A percentile compares a stretch with the other conserved stretches of the same genome.
Conservation (phyloP, 305 asterid species). For the Fraxinus platypoda region DNA sequence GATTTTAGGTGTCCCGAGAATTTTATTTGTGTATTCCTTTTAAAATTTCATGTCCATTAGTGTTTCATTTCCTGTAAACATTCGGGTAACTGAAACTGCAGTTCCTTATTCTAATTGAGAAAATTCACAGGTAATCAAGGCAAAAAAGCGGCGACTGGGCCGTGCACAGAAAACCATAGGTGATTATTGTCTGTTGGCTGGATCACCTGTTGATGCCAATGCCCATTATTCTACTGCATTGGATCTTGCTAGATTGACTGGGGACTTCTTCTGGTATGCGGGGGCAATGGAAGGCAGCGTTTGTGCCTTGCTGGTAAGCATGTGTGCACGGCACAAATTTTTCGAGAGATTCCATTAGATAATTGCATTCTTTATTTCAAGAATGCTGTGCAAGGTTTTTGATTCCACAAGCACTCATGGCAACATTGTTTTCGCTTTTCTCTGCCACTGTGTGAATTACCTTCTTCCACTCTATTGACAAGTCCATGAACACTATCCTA, state of each 20-base stretch:
- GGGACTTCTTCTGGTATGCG: constrained; percentile 96
- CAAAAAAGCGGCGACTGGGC: constrained; percentile 90
- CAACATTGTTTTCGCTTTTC: not conserved
- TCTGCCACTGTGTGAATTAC: not conserved
- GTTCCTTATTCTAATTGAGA: constrained; percentile 23
- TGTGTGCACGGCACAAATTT: not conserved
- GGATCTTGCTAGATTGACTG: constrained; percentile 93
- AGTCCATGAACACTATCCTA: not conserved
- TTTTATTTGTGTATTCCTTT: constrained; percentile 29
- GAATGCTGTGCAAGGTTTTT: not conserved
- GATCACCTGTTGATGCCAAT: constrained; percentile 97
- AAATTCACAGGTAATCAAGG: constrained; percentile 78
- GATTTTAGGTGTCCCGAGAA: constrained; percentile 74
- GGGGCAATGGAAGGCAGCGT: constrained; percentile 99
- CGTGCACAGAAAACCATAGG: constrained; percentile 98
- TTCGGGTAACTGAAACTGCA: constrained; percentile 13
- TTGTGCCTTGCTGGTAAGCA: constrained; percentile 89
- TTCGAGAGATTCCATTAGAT: not conserved
- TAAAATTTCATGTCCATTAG: constrained; percentile 14
- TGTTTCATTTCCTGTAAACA: constrained; percentile 9
- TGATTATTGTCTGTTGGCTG: constrained; percentile 92
- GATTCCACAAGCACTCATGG: not conserved
- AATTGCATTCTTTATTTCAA: not conserved
- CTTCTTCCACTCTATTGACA: not conserved
- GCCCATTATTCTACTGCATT: constrained; percentile 88